Base-by-base conservation (phyloP, 306 rosid species). In the Lupinus albus region DNA sequence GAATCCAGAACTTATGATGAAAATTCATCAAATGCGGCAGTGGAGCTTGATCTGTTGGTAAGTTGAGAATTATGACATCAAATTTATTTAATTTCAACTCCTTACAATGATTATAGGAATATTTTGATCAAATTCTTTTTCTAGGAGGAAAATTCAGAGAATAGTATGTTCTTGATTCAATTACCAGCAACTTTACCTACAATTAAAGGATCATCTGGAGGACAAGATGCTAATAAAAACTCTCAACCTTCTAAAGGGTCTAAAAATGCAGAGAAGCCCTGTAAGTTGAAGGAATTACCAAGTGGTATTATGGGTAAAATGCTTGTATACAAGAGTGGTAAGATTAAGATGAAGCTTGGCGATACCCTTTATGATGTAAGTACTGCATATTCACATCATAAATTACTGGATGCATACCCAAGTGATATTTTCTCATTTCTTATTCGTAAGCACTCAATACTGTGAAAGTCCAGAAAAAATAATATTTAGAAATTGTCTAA, bases 231-330 rank as follows among this genome's bases (percentile, higher is more conserved):
- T 71, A 64, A 68, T 8, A 70, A 67, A 55, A 76, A 79, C 54
- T 54, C 74, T n/a, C 59, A 65, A 50, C 68, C 64, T 59, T 62
- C 67, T 5, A 46, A 56, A 28, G 82, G 67, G 11, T 49, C 75
- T 4, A 52, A 4, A 61, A 33, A 72, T 16, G 61, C 1, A n/a
- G 76, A 48, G 53, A 82, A 62, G 70, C 64, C 80, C 6, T 71
- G 75, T 70, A 62, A 79, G 58, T 61, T 83, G 80, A 48, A 73
- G 6, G 88, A 83, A 20, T 47, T 88, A 72, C 88, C 97, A 65
- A 62, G 84, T 11, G 97, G 96, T 62, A 79, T 73, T 66, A 80
- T 92, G 76, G 98, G 98, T 38, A 89, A 92, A 85, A 82, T 89
- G 91, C 77, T 87, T 6, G 87, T 89, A 44, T 89, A 88, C 80